Conservation (phyloP, 2,329 filamentous ascomycete species). For the Ceratocystis cubensis region DNA sequence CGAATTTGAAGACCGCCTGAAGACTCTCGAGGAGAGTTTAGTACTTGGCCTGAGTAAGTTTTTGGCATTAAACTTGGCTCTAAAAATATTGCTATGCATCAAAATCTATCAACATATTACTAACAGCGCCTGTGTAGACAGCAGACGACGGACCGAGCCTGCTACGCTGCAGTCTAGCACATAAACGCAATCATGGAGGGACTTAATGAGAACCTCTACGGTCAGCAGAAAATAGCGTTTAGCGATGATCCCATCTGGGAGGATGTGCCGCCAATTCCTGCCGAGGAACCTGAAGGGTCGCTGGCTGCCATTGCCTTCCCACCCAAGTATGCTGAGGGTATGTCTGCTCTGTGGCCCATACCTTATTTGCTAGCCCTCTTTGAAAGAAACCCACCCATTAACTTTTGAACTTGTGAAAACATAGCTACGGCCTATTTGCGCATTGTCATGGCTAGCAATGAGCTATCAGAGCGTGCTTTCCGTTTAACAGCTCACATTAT, state of each 20-base stretch:
- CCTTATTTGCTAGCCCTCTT: slow-evolving; percentile 17
- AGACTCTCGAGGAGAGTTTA: slow-evolving; percentile 34
- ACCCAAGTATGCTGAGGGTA: slow-evolving; percentile 73
- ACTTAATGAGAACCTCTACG: slow-evolving; percentile 41
- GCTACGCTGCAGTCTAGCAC: background rate
- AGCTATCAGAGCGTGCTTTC: slow-evolving; percentile 67
- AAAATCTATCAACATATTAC: background rate
- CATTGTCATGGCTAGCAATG: slow-evolving; percentile 80
- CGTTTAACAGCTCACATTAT: slow-evolving; percentile 82
- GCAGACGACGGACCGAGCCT: slow-evolving; percentile 5
- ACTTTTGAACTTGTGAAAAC: background rate
- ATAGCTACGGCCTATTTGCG: slow-evolving; percentile 81
- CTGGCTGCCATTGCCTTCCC: slow-evolving; percentile 89
- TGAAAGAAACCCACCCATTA: background rate
- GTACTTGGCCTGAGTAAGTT: slow-evolving; percentile 30
- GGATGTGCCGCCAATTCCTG: slow-evolving; percentile 69
- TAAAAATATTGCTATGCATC: no score
- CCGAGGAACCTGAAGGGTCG: slow-evolving; percentile 70
- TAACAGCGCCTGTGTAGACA: slow-evolving; percentile 1
- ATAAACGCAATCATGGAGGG: slow-evolving; percentile 37
- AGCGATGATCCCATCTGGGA: slow-evolving; percentile 65
- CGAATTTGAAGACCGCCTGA: slow-evolving; percentile 34
- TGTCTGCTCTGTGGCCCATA: slow-evolving; percentile 19
- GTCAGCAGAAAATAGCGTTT: slow-evolving; percentile 34
- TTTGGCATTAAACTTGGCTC: slow-evolving; percentile 22